Base-by-base conservation (phyloP, 1,139 yeast genomes). In the Sugiyamaella sp. region DNA sequence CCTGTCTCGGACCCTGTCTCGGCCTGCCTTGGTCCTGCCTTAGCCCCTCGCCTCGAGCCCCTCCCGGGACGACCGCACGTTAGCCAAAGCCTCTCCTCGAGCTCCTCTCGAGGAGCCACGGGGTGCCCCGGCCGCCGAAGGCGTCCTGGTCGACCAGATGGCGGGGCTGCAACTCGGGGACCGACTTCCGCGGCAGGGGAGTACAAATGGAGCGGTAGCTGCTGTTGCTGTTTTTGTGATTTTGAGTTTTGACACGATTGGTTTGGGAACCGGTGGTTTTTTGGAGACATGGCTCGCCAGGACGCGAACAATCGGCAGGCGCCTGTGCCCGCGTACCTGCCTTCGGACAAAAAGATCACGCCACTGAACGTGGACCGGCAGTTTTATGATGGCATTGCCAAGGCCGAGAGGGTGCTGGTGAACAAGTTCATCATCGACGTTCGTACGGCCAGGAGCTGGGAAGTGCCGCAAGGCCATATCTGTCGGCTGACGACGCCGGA, bases 401-500 rank as follows among this genome's bases (percentile, higher is more conserved):
- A 66, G 1, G 75, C 81, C 2, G 69, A 73, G 17, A 64, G 74
- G 46, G 63, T 59, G 49, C 67, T 74, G 39, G 71, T 74, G 22
- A 71, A 72, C 25, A 67, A 70, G 37, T 70, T 76, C 56, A 62
- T 69, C 25, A 78, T 82, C 59, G 77, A 77, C 38, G 81, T 83
- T 42, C 71, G 86, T 59, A 73, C 83, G 0, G 88, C 84, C 2
- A 73, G 79, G 52, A 84, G 86, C 0, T 80, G 85, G 71, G 79
- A 78, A 58, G 81, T 83, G 12, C 84, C 85, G 10, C 82, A 82
- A 20, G 81, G 80, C 14, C 73, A 79, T 27, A 76, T 83, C 24
- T 81, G 84, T 58, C 71, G 88, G 35, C 72, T 84, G 51, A 80
- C 81, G 4, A 80, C 86, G 0, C 85, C 86, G 1, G 82, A 83